Conservation (phyloP, 116 monocot genomes). For the Posidonia oceanica region DNA sequence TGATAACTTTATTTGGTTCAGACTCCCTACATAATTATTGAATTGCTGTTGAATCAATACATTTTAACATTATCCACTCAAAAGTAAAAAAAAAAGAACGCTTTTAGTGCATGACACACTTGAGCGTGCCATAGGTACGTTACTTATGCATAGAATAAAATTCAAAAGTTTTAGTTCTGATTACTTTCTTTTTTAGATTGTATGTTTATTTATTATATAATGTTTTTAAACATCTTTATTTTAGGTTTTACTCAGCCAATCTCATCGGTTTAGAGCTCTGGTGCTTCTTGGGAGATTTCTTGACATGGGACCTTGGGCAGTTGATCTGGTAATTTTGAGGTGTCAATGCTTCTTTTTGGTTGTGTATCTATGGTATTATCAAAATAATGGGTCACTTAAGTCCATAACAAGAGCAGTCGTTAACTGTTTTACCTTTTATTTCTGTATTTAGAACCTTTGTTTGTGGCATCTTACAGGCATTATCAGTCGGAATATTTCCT, state of each 20-base stretch:
- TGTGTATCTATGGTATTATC: background rate
- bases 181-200: background rate
- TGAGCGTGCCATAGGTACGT: too few species aligned
- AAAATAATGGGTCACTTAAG: background rate
- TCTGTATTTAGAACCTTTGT: background rate
- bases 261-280: conserved; percentile 87
- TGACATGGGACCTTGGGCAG: conserved; percentile 98
- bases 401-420: background rate
- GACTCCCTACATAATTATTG: too few species aligned
- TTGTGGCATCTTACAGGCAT: conserved; percentile 37
- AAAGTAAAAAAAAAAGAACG: too few species aligned
- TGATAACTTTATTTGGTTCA: too few species aligned
- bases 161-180: background rate
- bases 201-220: background rate
- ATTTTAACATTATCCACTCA: too few species aligned
- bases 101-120: too few species aligned
- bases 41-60: too few species aligned
- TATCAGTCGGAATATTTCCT: conserved; percentile 94
- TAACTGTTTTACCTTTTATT: background rate
- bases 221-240: background rate
- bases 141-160: background rate
- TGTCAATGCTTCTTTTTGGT: background rate
- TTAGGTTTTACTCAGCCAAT: conserved; percentile 96
- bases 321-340: conserved; percentile 56
- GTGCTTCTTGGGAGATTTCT: conserved; percentile 98